Base-by-base conservation (phyloP, 345 rosid species). In the Camelina neglecta region DNA sequence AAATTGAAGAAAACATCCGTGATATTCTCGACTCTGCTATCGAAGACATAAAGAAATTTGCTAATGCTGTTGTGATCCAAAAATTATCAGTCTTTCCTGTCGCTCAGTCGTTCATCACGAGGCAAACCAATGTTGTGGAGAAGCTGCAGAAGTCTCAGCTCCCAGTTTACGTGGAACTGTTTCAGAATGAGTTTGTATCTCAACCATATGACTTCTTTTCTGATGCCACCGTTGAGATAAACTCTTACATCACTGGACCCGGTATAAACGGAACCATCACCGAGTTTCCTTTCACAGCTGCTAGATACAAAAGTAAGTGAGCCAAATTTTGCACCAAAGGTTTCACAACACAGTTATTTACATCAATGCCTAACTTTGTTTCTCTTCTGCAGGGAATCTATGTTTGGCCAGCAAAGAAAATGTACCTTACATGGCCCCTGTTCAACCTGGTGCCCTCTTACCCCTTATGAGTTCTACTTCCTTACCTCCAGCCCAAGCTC, bases 141-240 rank as follows among this genome's bases (percentile, higher is more conserved):
- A 88, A 49, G 75, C 84, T 95, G 23, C 82, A 69, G 15, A 73
- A 84, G 60, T 74, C 78, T 65, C 71, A 81, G 53, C 92, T 95
- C 20, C 67, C 89, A 0, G 96, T 92, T 64, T 92, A 88, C 36
- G 96, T 87, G 18, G 81, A 85, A 69, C 57, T 75, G 26, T 90
- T 95, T 82, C 83, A 85, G 76, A 95, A 95, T 53, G 99, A 95
- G 84, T 95, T 90, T 76, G 71, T 83, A 21, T 90, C 99, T 77
- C 97, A 92, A 75, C 82, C 94, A 24, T 95, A 85, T 90, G 99
- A 95, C 78, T 90, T 87, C 86, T 90, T 88, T 82, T 72, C 90
- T 21, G 97, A 95, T 56, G 69, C 96, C 45, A 90, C 87, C 21
- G 90, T 84, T 63, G 97, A 95, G 86, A 66, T 95, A 55, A 92